phyloP scores from a whole-genome alignment of 768 basidiomycete genomes.

The Podaxis sp. region DNA sequence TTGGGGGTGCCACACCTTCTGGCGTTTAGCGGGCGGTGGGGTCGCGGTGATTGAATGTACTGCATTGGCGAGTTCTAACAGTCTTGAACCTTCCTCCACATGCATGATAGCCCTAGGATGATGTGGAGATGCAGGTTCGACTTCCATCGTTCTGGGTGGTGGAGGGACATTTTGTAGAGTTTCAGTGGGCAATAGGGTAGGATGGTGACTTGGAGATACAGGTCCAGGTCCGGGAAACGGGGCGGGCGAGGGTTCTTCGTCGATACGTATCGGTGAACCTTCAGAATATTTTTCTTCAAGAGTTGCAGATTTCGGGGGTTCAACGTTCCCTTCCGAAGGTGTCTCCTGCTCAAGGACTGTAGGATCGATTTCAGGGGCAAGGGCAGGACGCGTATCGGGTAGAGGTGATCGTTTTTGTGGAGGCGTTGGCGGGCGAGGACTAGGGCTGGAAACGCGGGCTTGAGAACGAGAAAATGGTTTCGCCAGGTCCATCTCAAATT shows the following conservation, averaged over 20 bases:
- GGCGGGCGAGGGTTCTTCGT: not conserved
- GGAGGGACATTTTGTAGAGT: not conserved
- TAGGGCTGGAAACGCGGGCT: not conserved
- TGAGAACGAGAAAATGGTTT: not conserved
- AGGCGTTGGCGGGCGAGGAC: not conserved
- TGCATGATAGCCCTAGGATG: not conserved
- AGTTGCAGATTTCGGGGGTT: not conserved
- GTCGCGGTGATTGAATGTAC: slow-evolving; percentile 7
- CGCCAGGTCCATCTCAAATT: not conserved
- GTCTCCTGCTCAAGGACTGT: not conserved
- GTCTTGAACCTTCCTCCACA: slow-evolving; percentile 5
- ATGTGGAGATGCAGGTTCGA: not conserved
- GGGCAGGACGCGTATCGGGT: not conserved
- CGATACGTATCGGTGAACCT: not conserved
- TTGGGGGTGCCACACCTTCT: not conserved
- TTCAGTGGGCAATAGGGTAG: not conserved
- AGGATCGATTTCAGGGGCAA: slow-evolving; percentile 1
- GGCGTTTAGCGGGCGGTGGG: slow-evolving; percentile 6
- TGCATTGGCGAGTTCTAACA: slow-evolving; percentile 12
- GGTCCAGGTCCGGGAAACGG: not conserved
- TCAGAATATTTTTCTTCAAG: not conserved
- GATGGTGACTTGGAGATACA: not conserved
- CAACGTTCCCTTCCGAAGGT: not conserved
- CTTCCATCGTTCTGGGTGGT: not conserved
- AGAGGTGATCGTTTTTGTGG: slow-evolving; percentile 6